Evolutionary conservation across 139 green algal species (phyloP).

Genomic region (Chlamydomonas incerta): DNA sequence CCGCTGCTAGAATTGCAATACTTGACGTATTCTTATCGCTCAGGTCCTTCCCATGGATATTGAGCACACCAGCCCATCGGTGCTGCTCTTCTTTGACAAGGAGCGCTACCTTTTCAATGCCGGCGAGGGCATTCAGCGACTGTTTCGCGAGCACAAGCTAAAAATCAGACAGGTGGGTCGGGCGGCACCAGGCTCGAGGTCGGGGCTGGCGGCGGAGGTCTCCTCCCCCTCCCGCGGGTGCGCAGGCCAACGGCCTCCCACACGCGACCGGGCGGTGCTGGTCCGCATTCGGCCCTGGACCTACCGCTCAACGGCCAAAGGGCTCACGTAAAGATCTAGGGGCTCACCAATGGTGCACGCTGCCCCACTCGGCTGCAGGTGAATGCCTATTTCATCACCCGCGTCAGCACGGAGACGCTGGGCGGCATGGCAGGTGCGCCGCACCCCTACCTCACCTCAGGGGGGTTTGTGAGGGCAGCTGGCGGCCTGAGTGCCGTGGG

Average conservation of each 20-base stretch:
- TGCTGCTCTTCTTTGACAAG: slow-evolving; percentile 94
- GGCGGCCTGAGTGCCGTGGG: no score
- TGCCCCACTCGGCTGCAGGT: no score
- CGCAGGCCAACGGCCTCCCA: no score
- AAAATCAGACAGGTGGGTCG: slow-evolving; percentile 71
- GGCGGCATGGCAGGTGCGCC: slow-evolving; percentile 84
- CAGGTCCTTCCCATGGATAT: slow-evolving; percentile 69
- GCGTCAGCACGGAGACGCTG: slow-evolving; percentile 76
- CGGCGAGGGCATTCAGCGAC: slow-evolving; percentile 94
- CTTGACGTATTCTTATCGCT: background rate
- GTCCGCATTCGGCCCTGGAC: no score
- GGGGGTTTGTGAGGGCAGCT: no score
- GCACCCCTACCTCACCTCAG: background rate
- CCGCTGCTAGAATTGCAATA: background rate
- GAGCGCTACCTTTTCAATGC: slow-evolving; percentile 95
- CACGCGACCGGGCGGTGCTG: no score
- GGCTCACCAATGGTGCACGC: no score
- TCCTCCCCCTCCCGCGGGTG: background rate
- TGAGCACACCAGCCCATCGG: slow-evolving; percentile 77
- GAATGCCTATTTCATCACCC: slow-evolving; percentile 74
- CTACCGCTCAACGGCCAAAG: no score
- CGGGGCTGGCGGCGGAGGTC: no score
- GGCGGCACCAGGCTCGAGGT: background rate
- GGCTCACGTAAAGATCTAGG: no score
- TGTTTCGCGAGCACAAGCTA: slow-evolving; percentile 88